Evolutionary conservation across 257 asterid species (phyloP).

Genomic region (Ballota nigra): DNA sequence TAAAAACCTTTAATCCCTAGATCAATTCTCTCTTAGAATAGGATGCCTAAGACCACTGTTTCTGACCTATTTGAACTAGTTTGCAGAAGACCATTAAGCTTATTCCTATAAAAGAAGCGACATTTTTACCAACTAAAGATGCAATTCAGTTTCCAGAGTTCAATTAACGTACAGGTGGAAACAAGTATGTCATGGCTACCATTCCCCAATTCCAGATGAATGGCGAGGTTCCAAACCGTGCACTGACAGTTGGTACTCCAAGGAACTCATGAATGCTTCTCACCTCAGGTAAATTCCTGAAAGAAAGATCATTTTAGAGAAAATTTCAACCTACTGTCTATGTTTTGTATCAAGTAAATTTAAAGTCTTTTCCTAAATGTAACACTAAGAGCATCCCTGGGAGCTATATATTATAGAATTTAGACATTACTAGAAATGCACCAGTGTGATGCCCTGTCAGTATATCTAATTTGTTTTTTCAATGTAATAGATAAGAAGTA

Average conservation of each 20-base stretch:
- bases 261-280: conserved; percentile 76
- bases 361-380: background rate
- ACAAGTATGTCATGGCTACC: conserved; percentile 72
- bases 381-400: background rate
- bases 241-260: conserved; percentile 88
- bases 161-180: conserved; percentile 64
- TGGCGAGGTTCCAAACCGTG: conserved; percentile 95
- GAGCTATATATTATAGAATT: background rate
- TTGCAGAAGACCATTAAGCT: background rate
- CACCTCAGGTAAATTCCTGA: conserved; percentile 93
- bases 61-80: background rate
- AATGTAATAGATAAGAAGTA: background rate
- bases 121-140: conserved; percentile 4
- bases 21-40: background rate
- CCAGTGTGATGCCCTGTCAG: background rate
- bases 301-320: background rate
- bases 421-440: background rate
- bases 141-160: conserved; percentile 12
- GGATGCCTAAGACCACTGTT: background rate
- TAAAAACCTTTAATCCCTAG: background rate
- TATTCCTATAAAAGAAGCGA: background rate
- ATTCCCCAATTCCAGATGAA: conserved; percentile 99
- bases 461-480: background rate
- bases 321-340: background rate
- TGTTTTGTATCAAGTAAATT: background rate